Base-by-base conservation (phyloP, 441 rosid genomes). In the Erodium moschatum region DNA sequence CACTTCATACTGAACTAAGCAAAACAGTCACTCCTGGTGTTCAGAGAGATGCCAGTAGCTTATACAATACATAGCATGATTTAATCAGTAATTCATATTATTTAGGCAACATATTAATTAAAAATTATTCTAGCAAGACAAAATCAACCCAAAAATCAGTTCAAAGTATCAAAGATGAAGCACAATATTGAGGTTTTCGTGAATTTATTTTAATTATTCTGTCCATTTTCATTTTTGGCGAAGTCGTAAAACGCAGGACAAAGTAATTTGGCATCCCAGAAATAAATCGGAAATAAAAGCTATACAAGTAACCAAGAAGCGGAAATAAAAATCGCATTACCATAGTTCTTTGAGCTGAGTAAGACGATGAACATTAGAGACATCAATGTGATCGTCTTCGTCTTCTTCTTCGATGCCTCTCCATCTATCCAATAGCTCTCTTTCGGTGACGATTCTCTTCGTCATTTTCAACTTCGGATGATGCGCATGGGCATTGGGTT, bases 291-390 rank as follows among this genome's bases (percentile, higher is more conserved):
- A 48, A 48, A 48, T 48, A 48, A 48, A 61, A 61, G 65, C 12
- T 4, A 62, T 1, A 62, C 18, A 40, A 40, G 44, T 9, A 40
- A 40, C 44, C 44, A 7, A 38, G 15, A 61, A 24, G 35, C 12
- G 35, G 24, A 62, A 62, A 24, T 24, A 29, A 35, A 62, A 62
- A 62, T 24, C 27, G 65, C 65, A 62, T 62, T 27, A 94, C 99
- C 97, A 94, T 85, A 86, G 79, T 79, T 94, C 97, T 85, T 88
- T 94, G 77, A 73, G 91, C 58, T 73, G 79, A 72, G 88, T 84
- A 67, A 91, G 85, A 33, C 85, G 87, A 11, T 67, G 81, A 35
- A 70, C 77, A 44, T 72, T 15, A 0, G 76, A 73, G 35, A 89
- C 87, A 79, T 87, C 86, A 64, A 65, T 66, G 54, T 79, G 85